phyloP scores from a whole-genome alignment of 2,329 filamentous ascomycete genomes.

The Cercospora brassicicola region DNA sequence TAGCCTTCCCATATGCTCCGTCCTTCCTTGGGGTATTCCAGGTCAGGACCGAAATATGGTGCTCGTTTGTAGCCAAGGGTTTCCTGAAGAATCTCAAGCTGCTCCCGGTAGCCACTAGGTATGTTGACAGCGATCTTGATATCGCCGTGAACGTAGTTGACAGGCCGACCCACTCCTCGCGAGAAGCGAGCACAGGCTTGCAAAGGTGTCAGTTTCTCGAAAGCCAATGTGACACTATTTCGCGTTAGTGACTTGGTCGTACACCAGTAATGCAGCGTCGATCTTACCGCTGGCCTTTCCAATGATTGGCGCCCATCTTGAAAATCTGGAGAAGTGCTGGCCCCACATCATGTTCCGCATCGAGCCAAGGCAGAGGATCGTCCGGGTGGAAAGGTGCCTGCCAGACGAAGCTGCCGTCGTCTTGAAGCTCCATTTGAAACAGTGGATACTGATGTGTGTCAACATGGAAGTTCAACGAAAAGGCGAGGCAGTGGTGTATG shows the following conservation, averaged over 20 bases:
- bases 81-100: conserved; percentile 67
- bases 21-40: conserved; percentile 68
- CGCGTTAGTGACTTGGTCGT: background rate
- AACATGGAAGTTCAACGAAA: background rate
- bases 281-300: conserved; percentile 69
- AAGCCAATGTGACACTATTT: conserved; percentile 77
- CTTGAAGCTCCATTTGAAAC: conserved; percentile 88
- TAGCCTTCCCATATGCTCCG: conserved; percentile 88
- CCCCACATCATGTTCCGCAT: conserved; percentile 93
- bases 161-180: conserved; percentile 72
- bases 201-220: conserved; percentile 79
- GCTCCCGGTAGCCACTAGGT: conserved; percentile 82
- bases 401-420: conserved; percentile 86
- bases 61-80: conserved; percentile 61
- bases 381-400: conserved; percentile 90
- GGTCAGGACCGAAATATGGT: conserved; percentile 63
- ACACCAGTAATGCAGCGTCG: background rate
- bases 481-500: background rate
- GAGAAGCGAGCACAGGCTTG: conserved; percentile 82
- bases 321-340: conserved; percentile 90
- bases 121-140: conserved; percentile 85
- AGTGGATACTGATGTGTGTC: conserved; percentile 64
- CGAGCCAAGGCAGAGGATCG: conserved; percentile 87
- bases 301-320: conserved; percentile 85
- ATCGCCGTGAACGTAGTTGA: conserved; percentile 73